These are phyloP conservation scores for Nemania sp. DNA, from an alignment of 2,329 filamentous ascomycete genomes.

Conservation along the genomic window DNA sequence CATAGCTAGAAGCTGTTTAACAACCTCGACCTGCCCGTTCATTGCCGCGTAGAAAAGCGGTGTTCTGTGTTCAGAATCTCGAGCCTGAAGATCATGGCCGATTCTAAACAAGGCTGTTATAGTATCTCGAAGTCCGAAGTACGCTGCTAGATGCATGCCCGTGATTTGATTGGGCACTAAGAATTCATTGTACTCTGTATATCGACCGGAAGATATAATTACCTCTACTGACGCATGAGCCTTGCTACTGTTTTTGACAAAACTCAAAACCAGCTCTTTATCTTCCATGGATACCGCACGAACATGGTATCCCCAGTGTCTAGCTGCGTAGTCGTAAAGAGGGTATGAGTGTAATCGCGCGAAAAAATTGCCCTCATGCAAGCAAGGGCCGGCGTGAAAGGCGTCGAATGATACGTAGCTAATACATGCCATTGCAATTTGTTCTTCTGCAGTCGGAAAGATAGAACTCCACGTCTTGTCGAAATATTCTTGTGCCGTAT, in stretches of 20 bases:
- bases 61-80: too few species aligned
- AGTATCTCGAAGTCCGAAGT: conserved; percentile 12
- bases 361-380: neutral
- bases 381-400: neutral
- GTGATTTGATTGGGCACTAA: neutral
- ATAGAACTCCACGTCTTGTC: conserved; percentile 45
- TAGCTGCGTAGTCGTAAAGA: conserved; percentile 12
- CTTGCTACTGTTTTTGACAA: neutral
- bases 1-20: too few species aligned
- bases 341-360: neutral
- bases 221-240: neutral
- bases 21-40: too few species aligned
- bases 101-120: too few species aligned
- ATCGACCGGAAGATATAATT: too few species aligned
- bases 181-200: neutral
- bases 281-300: neutral
- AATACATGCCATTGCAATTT: conserved; percentile 51
- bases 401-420: conserved; percentile 51
- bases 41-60: too few species aligned
- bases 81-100: too few species aligned
- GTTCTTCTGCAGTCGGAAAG: conserved; percentile 49
- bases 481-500: conserved; percentile 61
- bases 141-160: conserved; percentile 9
- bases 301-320: conserved; percentile 9
- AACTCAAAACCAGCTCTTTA: conserved; percentile 4